Conservation (phyloP, 352 stramenopile genomes). For the Phytophthora sp. region DNA sequence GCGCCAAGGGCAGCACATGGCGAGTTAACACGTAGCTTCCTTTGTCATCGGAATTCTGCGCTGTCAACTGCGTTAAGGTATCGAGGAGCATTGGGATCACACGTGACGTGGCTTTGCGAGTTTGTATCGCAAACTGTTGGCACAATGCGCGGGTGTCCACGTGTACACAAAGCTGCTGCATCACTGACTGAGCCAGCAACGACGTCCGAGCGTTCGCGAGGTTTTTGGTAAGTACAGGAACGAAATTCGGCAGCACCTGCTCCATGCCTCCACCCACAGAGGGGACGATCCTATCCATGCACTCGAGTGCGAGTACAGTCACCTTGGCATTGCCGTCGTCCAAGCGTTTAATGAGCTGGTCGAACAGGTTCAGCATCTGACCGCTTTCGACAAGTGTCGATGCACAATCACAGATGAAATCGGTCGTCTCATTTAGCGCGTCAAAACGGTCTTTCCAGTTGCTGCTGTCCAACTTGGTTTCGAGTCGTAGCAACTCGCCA, state of each 20-base stretch:
- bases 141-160: slow-evolving; percentile 61
- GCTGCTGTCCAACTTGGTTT: slow-evolving; percentile 61
- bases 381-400: slow-evolving; percentile 34
- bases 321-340: slow-evolving; percentile 85
- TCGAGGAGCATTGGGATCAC: slow-evolving; percentile 66
- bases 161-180: slow-evolving; percentile 53
- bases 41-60: slow-evolving; percentile 48
- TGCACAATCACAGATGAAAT: slow-evolving; percentile 42
- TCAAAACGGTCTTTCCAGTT: slow-evolving; percentile 87
- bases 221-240: slow-evolving; percentile 63
- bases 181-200: slow-evolving; percentile 41
- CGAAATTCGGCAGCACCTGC: slow-evolving; percentile 57
- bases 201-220: slow-evolving; percentile 64
- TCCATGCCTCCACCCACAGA: slow-evolving; percentile 61
- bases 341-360: slow-evolving; percentile 68
- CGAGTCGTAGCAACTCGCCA: slow-evolving; percentile 46
- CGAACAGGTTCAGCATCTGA: slow-evolving; percentile 69
- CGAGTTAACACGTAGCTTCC: slow-evolving; percentile 59
- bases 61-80: slow-evolving; percentile 49
- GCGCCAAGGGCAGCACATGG: slow-evolving; percentile 71
- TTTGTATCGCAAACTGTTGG: slow-evolving; percentile 59
- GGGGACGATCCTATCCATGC: slow-evolving; percentile 57
- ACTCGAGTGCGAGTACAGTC: slow-evolving; percentile 61
- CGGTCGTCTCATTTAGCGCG: slow-evolving; percentile 47
- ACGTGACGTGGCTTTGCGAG: slow-evolving; percentile 58